Evolutionary conservation across 805 yeast genomes (phyloP).

Genomic region (Zygoascus ofunaensis): DNA sequence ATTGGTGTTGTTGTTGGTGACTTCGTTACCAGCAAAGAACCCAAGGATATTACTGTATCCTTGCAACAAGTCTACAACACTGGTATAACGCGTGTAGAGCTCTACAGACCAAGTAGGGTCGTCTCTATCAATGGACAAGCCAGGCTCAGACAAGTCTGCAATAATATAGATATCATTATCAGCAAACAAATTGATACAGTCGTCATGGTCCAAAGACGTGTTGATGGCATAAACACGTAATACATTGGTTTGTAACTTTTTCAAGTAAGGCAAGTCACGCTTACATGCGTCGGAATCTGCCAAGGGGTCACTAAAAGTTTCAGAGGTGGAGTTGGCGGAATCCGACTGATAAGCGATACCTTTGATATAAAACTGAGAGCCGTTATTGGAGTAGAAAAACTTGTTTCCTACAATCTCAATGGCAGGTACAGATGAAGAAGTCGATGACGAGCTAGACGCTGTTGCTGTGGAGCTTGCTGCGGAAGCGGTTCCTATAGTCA

Average conservation of each 20-base stretch:
- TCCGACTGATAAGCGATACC: slow-evolving; percentile 85
- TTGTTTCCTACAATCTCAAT: slow-evolving; percentile 63
- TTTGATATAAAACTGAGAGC: slow-evolving; percentile 75
- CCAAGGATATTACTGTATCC: slow-evolving; percentile 78
- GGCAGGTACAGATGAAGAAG: slow-evolving; percentile 34
- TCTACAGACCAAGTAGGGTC: slow-evolving; percentile 69
- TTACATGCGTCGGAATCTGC: slow-evolving; percentile 60
- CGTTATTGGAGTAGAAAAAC: slow-evolving; percentile 63
- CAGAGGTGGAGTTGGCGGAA: slow-evolving; percentile 44
- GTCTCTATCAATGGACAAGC: slow-evolving; percentile 63
- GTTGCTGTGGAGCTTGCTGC: background rate
- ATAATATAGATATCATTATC: slow-evolving; percentile 88
- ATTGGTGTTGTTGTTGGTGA: slow-evolving; percentile 69
- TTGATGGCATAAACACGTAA: slow-evolving; percentile 83
- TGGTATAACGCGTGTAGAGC: slow-evolving; percentile 65
- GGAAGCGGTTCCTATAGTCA: slow-evolving; percentile 5
- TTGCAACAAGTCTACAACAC: slow-evolving; percentile 72
- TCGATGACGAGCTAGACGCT: no score
- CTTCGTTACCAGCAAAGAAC: slow-evolving; percentile 97
- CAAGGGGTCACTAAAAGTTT: slow-evolving; percentile 63
- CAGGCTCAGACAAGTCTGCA: slow-evolving; percentile 85
- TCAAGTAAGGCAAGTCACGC: slow-evolving; percentile 74
- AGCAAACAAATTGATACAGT: slow-evolving; percentile 62
- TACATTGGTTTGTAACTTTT: slow-evolving; percentile 61
- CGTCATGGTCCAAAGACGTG: slow-evolving; percentile 60